These are phyloP conservation scores for Pythium aristosporum DNA, from an alignment of 352 stramenopile species.

Conservation along the genomic window DNA sequence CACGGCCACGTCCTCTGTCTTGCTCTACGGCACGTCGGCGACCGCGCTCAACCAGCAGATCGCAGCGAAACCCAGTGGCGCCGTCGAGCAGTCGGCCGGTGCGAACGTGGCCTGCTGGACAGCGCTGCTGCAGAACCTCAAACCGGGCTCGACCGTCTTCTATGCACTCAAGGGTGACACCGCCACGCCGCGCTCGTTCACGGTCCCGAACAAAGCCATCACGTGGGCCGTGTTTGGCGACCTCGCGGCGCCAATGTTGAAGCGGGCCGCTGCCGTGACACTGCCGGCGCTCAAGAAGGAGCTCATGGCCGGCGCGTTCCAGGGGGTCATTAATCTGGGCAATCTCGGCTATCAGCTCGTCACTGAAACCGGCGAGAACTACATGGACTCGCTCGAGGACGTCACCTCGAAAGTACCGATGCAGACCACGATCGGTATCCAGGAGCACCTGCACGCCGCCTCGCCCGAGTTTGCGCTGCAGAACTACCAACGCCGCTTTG, in stretches of 20 bases:
- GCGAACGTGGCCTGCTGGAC: slow-evolving; percentile 57
- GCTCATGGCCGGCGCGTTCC: slow-evolving; percentile 38
- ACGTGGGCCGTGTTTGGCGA: slow-evolving; percentile 83
- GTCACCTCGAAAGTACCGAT: slow-evolving; percentile 65
- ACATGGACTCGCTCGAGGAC: slow-evolving; percentile 67
- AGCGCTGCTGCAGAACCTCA: slow-evolving; percentile 44
- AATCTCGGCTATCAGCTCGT: slow-evolving; percentile 74
- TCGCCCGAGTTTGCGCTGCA: slow-evolving; percentile 55
- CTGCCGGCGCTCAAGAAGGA: slow-evolving; percentile 62
- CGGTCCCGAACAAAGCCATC: slow-evolving; percentile 37
- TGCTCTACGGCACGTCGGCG: slow-evolving; percentile 46
- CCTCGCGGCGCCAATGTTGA: slow-evolving; percentile 53
- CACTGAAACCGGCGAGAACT: slow-evolving; percentile 63
- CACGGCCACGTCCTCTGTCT: slow-evolving; percentile 31
- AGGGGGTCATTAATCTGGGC: slow-evolving; percentile 70
- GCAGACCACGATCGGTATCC: slow-evolving; percentile 76
- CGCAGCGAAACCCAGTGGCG: slow-evolving; percentile 33
- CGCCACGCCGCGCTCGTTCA: slow-evolving; percentile 37
- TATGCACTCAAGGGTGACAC: slow-evolving; percentile 44
- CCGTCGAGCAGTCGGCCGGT: slow-evolving; percentile 46
- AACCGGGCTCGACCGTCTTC: slow-evolving; percentile 49
- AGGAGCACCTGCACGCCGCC: slow-evolving; percentile 68
- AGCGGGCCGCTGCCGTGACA: slow-evolving; percentile 54
- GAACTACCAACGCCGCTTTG: slow-evolving; percentile 73
- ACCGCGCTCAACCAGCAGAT: slow-evolving; percentile 36